Evolutionary conservation across 805 yeast species (phyloP).

Genomic region (Huiozyma sinensis): DNA sequence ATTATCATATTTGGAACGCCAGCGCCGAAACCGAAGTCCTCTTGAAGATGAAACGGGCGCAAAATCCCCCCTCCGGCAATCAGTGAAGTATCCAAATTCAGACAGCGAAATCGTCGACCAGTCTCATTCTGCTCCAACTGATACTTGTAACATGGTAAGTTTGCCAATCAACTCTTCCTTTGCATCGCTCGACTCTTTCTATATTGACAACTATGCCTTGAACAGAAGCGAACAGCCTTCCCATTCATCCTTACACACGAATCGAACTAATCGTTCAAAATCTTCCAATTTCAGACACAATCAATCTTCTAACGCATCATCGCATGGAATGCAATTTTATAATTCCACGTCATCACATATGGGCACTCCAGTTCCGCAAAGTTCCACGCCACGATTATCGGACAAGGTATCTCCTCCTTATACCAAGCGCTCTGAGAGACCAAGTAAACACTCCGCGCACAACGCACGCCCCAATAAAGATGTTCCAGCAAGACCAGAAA

Average conservation of each 20-base stretch:
- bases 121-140: conserved; percentile 15
- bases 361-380: conserved; percentile 6
- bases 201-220: conserved; percentile 42
- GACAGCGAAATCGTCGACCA: neutral
- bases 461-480: neutral
- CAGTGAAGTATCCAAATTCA: neutral
- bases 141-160: conserved; percentile 38
- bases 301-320: too few species aligned
- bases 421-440: too few species aligned
- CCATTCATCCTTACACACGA: neutral
- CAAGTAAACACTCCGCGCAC: too few species aligned
- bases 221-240: conserved; percentile 11
- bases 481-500: conserved; percentile 4
- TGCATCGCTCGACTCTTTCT: conserved; percentile 60
- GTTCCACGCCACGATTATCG: conserved; percentile 3
- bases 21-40: neutral
- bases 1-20: conserved; percentile 12
- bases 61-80: conserved; percentile 1
- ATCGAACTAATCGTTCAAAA: neutral
- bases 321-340: neutral
- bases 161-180: conserved; percentile 64
- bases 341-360: neutral
- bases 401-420: neutral
- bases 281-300: neutral
- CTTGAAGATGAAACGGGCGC: neutral